Base-by-base conservation (phyloP, 345 rosid species). In the Balakata baccata region DNA sequence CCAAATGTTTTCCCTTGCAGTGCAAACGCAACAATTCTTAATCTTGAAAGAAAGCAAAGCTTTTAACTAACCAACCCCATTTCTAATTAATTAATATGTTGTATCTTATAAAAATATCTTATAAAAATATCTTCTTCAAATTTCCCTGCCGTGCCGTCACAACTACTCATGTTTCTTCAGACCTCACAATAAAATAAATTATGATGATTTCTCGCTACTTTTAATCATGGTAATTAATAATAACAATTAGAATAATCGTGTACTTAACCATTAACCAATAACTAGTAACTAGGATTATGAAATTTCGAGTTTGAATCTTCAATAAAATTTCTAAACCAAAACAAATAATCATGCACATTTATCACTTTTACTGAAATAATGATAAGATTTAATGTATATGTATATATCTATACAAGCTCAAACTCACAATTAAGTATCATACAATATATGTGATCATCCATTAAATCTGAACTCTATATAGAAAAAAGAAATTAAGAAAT, bases 141-240 rank as follows among this genome's bases (percentile, higher is more conserved):
- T 56, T 49, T 54, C 51, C 70, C 20, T 75, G 78, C 79, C 83
- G 78, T 82, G 81, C 84, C 85, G 74, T 82, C 71, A 56, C 81
- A 60, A 84, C 74, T 49, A 85, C 87, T 80, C 85, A 68, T 78
- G 77, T 75, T 68, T 66, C 56, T 65, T 49, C 70, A 62, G 43
- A 49, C 58, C 50, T 41, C n/a, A 25, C 43, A 41, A 25, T 56
- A 70, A 18, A 53, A 69, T 37, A 56, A 53, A 17, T 43, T 16
- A 71, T 64, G 43, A 71, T 64, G 43, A 29, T 68, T 67, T 43
- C 67, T 23, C 60, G 66, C 50, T 13, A 16, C 68, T 59, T 63
- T 62, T 68, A 45, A 49, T 56, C 75, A 69, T 78, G n/a, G 46
- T 43, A 47, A 65, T 41, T 43, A 47, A 65, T 41, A 4, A 46